Conservation (phyloP, 495 filamentous ascomycete species). For the Hypomontagnella submonticulosa region DNA sequence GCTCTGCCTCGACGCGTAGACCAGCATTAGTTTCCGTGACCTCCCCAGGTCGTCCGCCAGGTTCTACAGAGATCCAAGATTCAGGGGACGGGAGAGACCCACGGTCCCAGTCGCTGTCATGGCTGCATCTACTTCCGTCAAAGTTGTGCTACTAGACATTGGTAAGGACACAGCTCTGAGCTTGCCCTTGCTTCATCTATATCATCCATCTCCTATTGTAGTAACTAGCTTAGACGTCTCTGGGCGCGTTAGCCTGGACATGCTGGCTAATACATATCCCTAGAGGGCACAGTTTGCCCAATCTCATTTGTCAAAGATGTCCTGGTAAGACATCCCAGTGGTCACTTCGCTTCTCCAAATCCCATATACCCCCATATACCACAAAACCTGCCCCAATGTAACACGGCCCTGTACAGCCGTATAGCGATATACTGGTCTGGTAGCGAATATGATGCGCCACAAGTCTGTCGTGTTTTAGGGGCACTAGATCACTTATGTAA, state of each 20-base stretch:
- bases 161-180: conserved; percentile 51
- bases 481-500: conserved; percentile 19
- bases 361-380: conserved; percentile 25
- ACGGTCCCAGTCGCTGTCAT: conserved; percentile 35
- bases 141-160: conserved; percentile 62
- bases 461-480: conserved; percentile 6
- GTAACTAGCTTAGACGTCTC: conserved; percentile 29
- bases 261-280: conserved; percentile 54
- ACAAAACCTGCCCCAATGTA: conserved; percentile 26
- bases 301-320: conserved; percentile 79
- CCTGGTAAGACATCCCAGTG: conserved; percentile 63
- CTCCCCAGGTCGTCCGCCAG: conserved; percentile 25
- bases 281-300: conserved; percentile 77
- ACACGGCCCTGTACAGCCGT: conserved; percentile 16
- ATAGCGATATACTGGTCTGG: conserved; percentile 26
- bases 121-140: conserved; percentile 45
- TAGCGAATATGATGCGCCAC: conserved; percentile 18
- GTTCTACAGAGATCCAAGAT: conserved; percentile 37
- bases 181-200: conserved; percentile 38
- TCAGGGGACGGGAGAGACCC: conserved; percentile 31
- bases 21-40: conserved; percentile 35
- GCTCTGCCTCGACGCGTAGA: conserved; percentile 38
- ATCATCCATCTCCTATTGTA: conserved; percentile 25
- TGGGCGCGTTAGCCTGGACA: conserved; percentile 48
- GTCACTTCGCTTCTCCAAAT: conserved; percentile 30